These are phyloP conservation scores for Avena eriantha DNA, from an alignment of 176 grass and related monocot species.

Conservation along the genomic window DNA sequence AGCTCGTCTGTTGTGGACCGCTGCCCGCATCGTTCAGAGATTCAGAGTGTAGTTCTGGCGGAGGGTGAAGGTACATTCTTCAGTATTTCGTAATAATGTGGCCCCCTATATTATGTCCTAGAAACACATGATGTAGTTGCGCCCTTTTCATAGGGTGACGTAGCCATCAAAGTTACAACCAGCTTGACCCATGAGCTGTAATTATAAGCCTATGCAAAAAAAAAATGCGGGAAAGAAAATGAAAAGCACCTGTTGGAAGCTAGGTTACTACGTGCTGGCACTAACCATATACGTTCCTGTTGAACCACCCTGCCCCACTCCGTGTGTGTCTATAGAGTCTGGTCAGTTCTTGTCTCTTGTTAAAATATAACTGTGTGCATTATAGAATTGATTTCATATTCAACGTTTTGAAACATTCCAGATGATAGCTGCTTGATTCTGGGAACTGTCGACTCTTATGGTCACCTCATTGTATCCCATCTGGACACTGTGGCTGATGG, in stretches of 20 bases:
- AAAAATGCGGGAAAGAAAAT: neutral
- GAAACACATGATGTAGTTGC: neutral
- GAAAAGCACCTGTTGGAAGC: neutral
- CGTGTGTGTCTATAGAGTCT: neutral
- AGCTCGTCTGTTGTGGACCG: constrained; percentile 81
- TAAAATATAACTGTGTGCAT: neutral
- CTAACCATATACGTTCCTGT: neutral
- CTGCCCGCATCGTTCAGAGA: constrained; percentile 81
- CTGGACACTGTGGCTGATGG: constrained; percentile 66
- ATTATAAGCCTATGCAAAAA: neutral
- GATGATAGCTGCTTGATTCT: constrained; percentile 84
- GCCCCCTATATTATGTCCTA: neutral
- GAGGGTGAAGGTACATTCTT: constrained; percentile 61
- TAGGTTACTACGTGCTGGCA: neutral
- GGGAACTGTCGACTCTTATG: constrained; percentile 80
- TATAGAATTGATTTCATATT: neutral
- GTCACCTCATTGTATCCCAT: constrained; percentile 86
- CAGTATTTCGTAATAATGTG: constrained; percentile 14
- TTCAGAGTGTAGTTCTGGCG: constrained; percentile 86
- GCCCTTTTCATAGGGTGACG: neutral
- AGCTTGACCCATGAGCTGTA: neutral
- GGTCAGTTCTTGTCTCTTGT: neutral
- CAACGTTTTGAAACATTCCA: constrained; percentile 41
- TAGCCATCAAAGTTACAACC: constrained; percentile 1
- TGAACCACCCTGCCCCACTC: neutral